Percentiles rank a stretch among this genome's conserved stretches.
phyloP scores from a whole-genome alignment of 805 yeast species.

The Candida saitoana region DNA sequence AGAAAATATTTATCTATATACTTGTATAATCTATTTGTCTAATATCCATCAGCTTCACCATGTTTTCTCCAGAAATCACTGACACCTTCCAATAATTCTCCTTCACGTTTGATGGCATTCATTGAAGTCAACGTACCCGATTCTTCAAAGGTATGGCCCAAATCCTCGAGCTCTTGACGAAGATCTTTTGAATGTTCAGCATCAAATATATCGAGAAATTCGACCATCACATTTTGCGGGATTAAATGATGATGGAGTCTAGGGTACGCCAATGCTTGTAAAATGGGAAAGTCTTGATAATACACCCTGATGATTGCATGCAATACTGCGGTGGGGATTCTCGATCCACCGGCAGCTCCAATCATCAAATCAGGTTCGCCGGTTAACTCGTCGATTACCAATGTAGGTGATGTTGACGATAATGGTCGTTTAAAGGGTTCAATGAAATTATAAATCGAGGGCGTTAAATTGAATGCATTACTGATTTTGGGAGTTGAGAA shows the following conservation, averaged over 20 bases:
- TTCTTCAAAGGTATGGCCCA: conserved; percentile 34
- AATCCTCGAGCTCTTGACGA: background rate
- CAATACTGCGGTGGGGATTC: conserved; percentile 77
- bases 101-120: conserved; percentile 45
- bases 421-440: conserved; percentile 78
- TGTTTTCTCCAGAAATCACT: conserved; percentile 88
- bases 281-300: conserved; percentile 52
- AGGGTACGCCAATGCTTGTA: conserved; percentile 74
- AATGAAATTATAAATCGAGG: conserved; percentile 76
- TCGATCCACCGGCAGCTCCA: conserved; percentile 94
- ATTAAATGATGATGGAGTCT: conserved; percentile 85
- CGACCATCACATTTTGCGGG: conserved; percentile 66
- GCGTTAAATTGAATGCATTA: conserved; percentile 77
- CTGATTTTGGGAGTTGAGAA: conserved; percentile 67
- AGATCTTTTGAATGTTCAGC: conserved; percentile 19
- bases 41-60: conserved; percentile 69
- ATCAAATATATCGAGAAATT: conserved; percentile 42
- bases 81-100: conserved; percentile 59
- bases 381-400: conserved; percentile 41
- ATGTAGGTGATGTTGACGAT: conserved; percentile 75
- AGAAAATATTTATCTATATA: conserved; percentile 1
- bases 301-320: conserved; percentile 72
- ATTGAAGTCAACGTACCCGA: conserved; percentile 38
- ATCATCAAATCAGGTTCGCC: conserved; percentile 57
- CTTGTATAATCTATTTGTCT: conserved; percentile 4